Percentiles rank a stretch among this genome's conserved stretches.
These are phyloP conservation scores for Leishmania amazonensis DNA, from an alignment of 208 protist species.

Conservation along the genomic window DNA sequence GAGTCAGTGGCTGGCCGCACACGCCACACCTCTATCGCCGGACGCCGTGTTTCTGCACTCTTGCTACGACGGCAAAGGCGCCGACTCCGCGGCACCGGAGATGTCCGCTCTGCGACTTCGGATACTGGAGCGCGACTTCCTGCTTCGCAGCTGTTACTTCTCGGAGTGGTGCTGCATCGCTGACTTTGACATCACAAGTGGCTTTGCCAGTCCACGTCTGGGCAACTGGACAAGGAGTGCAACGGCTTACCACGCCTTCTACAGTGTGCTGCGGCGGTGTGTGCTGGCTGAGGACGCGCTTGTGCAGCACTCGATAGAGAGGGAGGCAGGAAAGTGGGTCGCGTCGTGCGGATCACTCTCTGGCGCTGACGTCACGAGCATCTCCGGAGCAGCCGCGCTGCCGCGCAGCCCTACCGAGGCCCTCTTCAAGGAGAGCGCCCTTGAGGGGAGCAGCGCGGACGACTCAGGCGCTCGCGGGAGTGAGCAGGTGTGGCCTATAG, in stretches of 20 bases:
- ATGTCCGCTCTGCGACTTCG: conserved; percentile 3
- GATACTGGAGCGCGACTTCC: conserved; percentile 7
- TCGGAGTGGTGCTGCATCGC: conserved; percentile 25
- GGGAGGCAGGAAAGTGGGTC: neutral
- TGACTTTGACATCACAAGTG: conserved; percentile 25
- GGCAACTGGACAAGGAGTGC: neutral
- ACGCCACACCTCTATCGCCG: neutral
- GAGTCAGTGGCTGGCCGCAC: neutral
- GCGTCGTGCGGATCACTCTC: neutral
- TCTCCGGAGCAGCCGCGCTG: neutral
- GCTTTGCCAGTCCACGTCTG: neutral
- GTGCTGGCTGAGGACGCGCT: conserved; percentile 2
- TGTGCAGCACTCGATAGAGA: neutral
- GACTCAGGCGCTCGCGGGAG: neutral
- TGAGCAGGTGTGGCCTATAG: conserved; percentile 16
- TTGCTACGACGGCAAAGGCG: neutral
- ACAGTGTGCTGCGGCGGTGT: conserved; percentile 14
- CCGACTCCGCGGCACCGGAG: neutral
- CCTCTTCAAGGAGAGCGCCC: conserved; percentile 6
- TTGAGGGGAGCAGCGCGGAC: neutral
- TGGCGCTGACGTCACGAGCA: neutral
- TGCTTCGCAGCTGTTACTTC: conserved; percentile 24
- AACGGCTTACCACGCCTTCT: conserved; percentile 9
- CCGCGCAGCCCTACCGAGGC: conserved; percentile 7
- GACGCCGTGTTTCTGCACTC: neutral